phyloP scores from a whole-genome alignment of 352 stramenopile genomes.

The Phytopythium cucurbitacearum region DNA sequence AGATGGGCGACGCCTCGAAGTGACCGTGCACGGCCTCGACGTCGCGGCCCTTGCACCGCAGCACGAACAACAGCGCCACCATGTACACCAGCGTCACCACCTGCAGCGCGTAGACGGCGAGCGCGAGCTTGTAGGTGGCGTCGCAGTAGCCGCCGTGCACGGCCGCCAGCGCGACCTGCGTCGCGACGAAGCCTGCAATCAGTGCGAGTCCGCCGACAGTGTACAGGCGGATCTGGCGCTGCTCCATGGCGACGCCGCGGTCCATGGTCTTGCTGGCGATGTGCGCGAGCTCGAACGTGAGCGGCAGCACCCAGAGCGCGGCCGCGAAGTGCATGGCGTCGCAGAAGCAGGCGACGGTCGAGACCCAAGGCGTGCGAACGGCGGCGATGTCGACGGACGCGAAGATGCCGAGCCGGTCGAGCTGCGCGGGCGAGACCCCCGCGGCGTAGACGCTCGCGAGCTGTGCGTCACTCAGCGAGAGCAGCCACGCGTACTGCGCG shows the following conservation, averaged over 20 bases:
- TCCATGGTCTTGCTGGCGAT: conserved; percentile 45
- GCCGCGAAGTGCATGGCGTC: conserved; percentile 31
- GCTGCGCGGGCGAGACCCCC: conserved; percentile 11
- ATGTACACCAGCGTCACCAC: conserved; percentile 30
- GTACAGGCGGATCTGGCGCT: conserved; percentile 21
- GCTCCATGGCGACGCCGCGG: conserved; percentile 29
- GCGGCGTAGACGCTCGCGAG: conserved; percentile 13
- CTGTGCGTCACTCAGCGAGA: conserved; percentile 10
- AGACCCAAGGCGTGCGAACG: conserved; percentile 13
- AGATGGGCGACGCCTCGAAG: conserved; percentile 37
- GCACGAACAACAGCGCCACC: conserved; percentile 16
- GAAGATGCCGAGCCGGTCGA: conserved; percentile 31
- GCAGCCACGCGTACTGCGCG: conserved; percentile 14
- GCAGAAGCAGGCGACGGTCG: conserved; percentile 17
- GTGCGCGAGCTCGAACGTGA: conserved; percentile 38
- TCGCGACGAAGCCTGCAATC: conserved; percentile 11
- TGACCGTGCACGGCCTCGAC: conserved; percentile 32
- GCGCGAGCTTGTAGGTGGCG: conserved; percentile 12
- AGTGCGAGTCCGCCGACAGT: conserved; percentile 7
- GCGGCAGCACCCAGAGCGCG: conserved; percentile 29
- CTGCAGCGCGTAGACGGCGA: conserved; percentile 28
- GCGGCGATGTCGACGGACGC: conserved; percentile 15
- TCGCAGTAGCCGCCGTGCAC: conserved; percentile 19
- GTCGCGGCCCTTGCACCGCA: conserved; percentile 26
- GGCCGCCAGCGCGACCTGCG: conserved; percentile 11